Evolutionary conservation across 2,329 filamentous ascomycete genomes (phyloP), one percentile per base, ranked within the genome.

Genomic region (Truncatella angustata): DNA sequence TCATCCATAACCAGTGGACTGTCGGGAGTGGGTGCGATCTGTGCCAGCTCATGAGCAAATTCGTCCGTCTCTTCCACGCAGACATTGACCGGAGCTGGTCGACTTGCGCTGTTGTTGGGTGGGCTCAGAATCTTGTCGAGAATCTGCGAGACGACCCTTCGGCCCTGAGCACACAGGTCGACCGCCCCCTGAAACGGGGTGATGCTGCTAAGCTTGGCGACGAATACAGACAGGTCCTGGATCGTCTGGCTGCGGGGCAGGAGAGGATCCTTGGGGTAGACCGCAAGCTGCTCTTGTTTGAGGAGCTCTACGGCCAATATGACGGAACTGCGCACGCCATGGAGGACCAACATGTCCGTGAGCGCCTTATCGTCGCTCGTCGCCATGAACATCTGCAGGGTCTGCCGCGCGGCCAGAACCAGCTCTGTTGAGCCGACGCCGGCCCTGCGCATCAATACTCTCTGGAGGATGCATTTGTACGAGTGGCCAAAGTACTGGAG

Each of bases 221-320:
- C 67, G 39, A 70, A 69, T 5, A 69, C 63, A 12, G 67, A 62
- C 16, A 70, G 55, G 49, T 69, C 63, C 53, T 70, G 68, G 16
- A 70, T 70, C 5, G 68, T 70, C 45, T 64, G 62, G 49, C 67
- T 69, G 21, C 66, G 60, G n/a, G 66, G 65, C 23, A 70, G 50
- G 37, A 66, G 56, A 16, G 64, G 64, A 10, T 61, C 56, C 53
- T 60, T 62, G 6, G 66, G 66, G 45, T 66, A 64, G n/a, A 62
- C 63, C 20, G 63, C 60, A 7, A 63, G 59, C 52, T 66, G 65
- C 49, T 70, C 66, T 54, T 69, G 67, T 48, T 66, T 65, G 21
- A 70, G 55, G 43, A 70, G 53, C 54, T 70, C 68, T 24, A 69
- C 63, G 16, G 66, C 67, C 42, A 70, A 60, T 34, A 70, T 66